Base-by-base conservation (phyloP, 495 filamentous ascomycete species). In the Neurospora pannonica region DNA sequence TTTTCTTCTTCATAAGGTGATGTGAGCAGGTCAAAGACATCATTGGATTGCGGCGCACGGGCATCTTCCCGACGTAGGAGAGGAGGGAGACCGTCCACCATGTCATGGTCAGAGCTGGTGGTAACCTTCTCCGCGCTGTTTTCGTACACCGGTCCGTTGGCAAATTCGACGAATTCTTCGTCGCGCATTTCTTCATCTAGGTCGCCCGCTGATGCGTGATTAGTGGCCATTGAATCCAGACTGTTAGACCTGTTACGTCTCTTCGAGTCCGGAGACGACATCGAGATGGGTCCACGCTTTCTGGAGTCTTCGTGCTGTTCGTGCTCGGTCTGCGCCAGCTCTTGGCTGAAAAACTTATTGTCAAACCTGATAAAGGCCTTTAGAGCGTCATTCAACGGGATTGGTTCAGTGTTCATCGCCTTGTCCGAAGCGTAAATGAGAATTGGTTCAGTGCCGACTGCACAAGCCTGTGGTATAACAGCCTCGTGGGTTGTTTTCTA, bases 361-460 rank as follows among this genome's bases (percentile, higher is more conserved):
- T 87, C 85, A 71, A 80, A 78, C 60, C 77, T 79, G 36, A 85
- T 79, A 74, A 87, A 87, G 67, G 80, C 79, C 38, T 80, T 80
- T 74, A 86, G 75, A 38, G 83, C 79, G 38, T 82, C 80, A 8
- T 82, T 76, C 15, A 87, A 74, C 9, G 83, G 82, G 9, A 80
- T 40, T 15, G 75, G 77, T 6, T 80, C 74, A 10, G 79, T 74
- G 1, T 77, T 67, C 76, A 86, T 72, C 37, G 85, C 85, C 54
- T 77, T 75, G 54, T 85, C 83, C 2, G 81, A 79, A 11, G 85
- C 84, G 71, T 84, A 87, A 5, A 87, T 75, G 7, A 86, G 72
- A n/a, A 85, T 76, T 1, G 84, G 84, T 10, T 72, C 74, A 39
- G 76, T 77, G 13, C 76, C 76, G 8, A 75, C 77, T 0, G 79